Conservation (phyloP, 1,284 basidiomycete species). For the Irpex rosettiformis region DNA sequence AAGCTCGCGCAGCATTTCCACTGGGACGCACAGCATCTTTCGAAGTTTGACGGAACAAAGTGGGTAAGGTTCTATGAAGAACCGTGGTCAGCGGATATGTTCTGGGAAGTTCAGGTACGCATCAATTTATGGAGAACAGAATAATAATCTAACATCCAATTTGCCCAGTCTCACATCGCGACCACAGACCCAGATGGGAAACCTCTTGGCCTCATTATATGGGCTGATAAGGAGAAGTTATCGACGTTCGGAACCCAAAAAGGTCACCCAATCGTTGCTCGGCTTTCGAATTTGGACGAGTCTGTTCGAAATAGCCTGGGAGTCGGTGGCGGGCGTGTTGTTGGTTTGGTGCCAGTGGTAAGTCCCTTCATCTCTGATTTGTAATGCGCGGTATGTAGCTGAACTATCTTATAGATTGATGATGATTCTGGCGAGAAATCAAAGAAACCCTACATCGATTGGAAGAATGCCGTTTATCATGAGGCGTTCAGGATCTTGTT, state of each 20-base stretch:
- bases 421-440: slow-evolving; percentile 16
- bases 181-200: slow-evolving; percentile 20
- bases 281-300: slow-evolving; percentile 32
- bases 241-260: slow-evolving; percentile 39
- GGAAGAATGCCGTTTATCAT: slow-evolving; percentile 31
- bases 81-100: slow-evolving; percentile 26
- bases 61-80: slow-evolving; percentile 27
- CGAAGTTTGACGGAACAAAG: slow-evolving; percentile 18
- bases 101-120: slow-evolving; percentile 27
- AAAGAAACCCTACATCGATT: slow-evolving; percentile 20
- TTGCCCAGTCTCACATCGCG: slow-evolving; percentile 5
- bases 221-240: slow-evolving; percentile 42
- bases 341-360: slow-evolving; percentile 45
- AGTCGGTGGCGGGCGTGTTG: slow-evolving; percentile 33
- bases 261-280: slow-evolving; percentile 39
- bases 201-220: slow-evolving; percentile 30
- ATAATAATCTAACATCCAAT: neutral
- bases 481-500: slow-evolving; percentile 23
- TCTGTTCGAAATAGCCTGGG: slow-evolving; percentile 35
- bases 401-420: slow-evolving; percentile 13
- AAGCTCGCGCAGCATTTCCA: slow-evolving; percentile 20
- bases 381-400: neutral
- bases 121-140: too few relatives aligned
- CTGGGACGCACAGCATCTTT: slow-evolving; percentile 26
- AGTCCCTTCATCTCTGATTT: slow-evolving; percentile 6